These are phyloP conservation scores for Xylaria sp. DNA, from an alignment of 2,329 filamentous ascomycete genomes.

Conservation along the genomic window DNA sequence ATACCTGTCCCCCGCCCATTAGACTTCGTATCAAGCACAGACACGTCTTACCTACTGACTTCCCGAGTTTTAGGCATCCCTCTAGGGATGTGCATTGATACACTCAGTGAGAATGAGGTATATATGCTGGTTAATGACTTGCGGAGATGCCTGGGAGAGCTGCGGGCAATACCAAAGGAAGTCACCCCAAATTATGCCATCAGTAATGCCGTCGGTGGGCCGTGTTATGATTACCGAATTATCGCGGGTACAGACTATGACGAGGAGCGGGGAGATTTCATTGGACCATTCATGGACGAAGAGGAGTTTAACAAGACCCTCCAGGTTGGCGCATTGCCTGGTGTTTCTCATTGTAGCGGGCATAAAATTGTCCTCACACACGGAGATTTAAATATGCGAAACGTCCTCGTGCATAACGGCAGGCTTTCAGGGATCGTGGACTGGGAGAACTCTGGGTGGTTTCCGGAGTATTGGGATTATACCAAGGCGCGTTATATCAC, in stretches of 20 bases:
- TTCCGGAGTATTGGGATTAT: conserved; percentile 45
- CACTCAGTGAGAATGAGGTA: conserved; percentile 7
- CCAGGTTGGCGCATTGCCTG: conserved; percentile 9
- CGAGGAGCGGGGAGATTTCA: conserved; percentile 16
- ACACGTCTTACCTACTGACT: conserved; percentile 20
- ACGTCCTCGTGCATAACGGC: conserved; percentile 50
- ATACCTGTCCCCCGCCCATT: conserved; percentile 14
- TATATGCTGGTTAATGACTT: conserved; percentile 11
- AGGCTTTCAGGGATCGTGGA: conserved; percentile 51
- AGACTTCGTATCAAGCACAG: conserved; percentile 12
- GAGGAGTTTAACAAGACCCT: conserved; percentile 18
- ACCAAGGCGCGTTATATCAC: conserved; percentile 27
- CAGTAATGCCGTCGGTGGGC: conserved; percentile 5
- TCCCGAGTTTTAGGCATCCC: conserved; percentile 7
- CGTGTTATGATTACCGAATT: conserved; percentile 17
- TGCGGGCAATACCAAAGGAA: conserved; percentile 17
- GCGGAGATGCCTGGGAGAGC: conserved; percentile 5
- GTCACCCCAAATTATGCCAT: conserved; percentile 10
- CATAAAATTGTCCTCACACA: conserved; percentile 47
- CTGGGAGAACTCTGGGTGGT: conserved; percentile 45
- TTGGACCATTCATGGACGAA: conserved; percentile 19
- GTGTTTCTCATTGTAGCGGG: conserved; percentile 3
- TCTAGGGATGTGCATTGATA: conserved; percentile 16
- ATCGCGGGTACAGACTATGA: conserved; percentile 1
- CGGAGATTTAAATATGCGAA: conserved; percentile 50